Percentiles rank a stretch among this genome's conserved stretches.
Evolutionary conservation across 345 rosid genomes (phyloP).

Genomic region (Gossypium bickii): DNA sequence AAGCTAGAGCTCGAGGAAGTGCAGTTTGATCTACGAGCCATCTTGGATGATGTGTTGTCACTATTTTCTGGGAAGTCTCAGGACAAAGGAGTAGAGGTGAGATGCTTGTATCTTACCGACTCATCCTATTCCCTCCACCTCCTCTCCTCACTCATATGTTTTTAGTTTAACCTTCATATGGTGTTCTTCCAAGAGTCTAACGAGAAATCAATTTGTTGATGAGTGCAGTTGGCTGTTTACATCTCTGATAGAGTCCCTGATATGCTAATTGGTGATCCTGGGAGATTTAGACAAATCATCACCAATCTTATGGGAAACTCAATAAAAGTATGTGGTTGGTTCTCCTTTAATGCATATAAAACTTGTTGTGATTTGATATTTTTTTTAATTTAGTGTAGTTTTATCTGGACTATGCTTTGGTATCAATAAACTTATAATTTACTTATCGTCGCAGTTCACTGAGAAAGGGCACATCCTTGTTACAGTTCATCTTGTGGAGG

Average conservation of each 20-base stretch:
- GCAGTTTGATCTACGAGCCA: constrained; percentile 68
- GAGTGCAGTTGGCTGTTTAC: constrained; percentile 78
- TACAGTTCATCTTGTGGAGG: constrained; percentile 82
- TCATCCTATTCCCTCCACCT: neutral
- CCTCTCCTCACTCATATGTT: neutral
- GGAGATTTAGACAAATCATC: constrained; percentile 89
- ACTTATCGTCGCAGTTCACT: constrained; percentile 55
- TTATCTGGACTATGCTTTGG: neutral
- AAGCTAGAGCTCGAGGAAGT: constrained; percentile 92
- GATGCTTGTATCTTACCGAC: neutral
- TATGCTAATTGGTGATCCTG: constrained; percentile 81
- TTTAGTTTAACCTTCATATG: neutral
- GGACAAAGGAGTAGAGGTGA: constrained; percentile 88
- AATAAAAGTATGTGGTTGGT: constrained; percentile 52
- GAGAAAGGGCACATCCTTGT: constrained; percentile 86
- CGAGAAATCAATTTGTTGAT: constrained; percentile 16
- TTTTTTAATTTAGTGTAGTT: neutral
- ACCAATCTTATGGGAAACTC: constrained; percentile 96
- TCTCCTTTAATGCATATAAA: neutral
- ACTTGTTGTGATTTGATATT: neutral
- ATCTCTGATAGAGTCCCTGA: constrained; percentile 86
- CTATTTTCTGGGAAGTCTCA: constrained; percentile 91
- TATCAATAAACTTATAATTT: constrained; percentile 15
- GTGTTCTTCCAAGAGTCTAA: neutral
- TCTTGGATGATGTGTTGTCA: constrained; percentile 85